These are phyloP conservation scores for Cystoderma amianthinum DNA, from an alignment of 768 basidiomycete species.

Conservation along the genomic window DNA sequence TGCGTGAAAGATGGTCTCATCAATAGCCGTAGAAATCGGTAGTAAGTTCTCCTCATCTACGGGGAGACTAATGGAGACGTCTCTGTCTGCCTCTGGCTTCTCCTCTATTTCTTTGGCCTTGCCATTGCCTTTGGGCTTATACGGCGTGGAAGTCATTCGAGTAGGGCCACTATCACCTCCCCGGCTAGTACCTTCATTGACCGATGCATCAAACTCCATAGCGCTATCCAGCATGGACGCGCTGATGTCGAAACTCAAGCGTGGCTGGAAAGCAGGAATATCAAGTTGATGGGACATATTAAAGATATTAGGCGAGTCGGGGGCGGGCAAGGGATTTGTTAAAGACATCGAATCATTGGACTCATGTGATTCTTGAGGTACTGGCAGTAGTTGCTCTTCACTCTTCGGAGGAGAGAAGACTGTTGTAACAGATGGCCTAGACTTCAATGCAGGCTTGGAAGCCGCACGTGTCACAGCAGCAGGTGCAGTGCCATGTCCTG, in stretches of 20 bases:
- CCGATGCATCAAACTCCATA: conserved; percentile 26
- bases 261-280: conserved; percentile 39
- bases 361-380: conserved; percentile 7
- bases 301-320: conserved; percentile 46
- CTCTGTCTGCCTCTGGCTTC: not conserved
- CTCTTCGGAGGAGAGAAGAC: conserved; percentile 39
- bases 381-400: conserved; percentile 10
- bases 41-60: conserved; percentile 12
- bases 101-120: conserved; percentile 28
- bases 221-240: conserved; percentile 25
- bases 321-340: conserved; percentile 29
- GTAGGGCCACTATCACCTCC: conserved; percentile 9
- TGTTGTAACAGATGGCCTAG: conserved; percentile 39
- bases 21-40: conserved; percentile 18
- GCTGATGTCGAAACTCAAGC: conserved; percentile 31
- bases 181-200: conserved; percentile 13
- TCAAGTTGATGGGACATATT: conserved; percentile 53
- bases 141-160: conserved; percentile 39
- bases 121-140: conserved; percentile 23
- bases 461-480: conserved; percentile 22
- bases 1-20: conserved; percentile 40
- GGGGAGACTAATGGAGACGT: conserved; percentile 8
- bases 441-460: conserved; percentile 20
- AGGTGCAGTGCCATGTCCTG: conserved; percentile 18
- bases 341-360: conserved; percentile 21